Percentiles rank a stretch among this genome's conserved stretches.
These are phyloP conservation scores for Apophysomyces trapeziformis DNA, from an alignment of 371 early-diverging fungal genomes.

Conservation along the genomic window DNA sequence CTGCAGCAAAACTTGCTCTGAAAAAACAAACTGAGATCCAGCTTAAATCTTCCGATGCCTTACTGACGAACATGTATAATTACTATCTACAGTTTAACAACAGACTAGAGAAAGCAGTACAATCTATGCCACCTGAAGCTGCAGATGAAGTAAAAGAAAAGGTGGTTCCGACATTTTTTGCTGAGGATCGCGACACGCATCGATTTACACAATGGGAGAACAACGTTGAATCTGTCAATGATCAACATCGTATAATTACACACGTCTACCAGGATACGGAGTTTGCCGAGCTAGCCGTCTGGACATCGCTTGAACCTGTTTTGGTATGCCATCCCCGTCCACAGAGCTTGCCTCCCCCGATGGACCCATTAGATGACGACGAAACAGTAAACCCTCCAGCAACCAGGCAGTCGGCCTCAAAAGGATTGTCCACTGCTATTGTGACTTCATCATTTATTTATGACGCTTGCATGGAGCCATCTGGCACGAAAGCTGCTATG, in stretches of 20 bases:
- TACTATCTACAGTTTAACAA: conserved; percentile 27
- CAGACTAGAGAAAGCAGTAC: not conserved
- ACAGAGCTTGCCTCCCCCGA: not conserved
- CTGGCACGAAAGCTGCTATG: conserved; percentile 50
- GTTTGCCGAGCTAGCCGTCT: conserved; percentile 24
- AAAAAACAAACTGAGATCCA: conserved; percentile 24
- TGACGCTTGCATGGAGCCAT: conserved; percentile 61
- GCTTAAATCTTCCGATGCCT: conserved; percentile 25
- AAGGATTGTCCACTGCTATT: conserved; percentile 38
- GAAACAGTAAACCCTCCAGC: not conserved
- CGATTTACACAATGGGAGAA: conserved; percentile 37
- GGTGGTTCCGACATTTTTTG: conserved; percentile 29
- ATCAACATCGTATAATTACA: conserved; percentile 27
- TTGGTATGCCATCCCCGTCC: conserved; percentile 10
- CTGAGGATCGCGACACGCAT: conserved; percentile 17
- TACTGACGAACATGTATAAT: conserved; percentile 34
- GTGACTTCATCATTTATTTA: conserved; percentile 61
- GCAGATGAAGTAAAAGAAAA: conserved; percentile 18
- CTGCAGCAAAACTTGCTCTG: conserved; percentile 20
- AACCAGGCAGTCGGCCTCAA: not conserved
- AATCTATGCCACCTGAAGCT: conserved; percentile 9
- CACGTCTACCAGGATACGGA: conserved; percentile 41
- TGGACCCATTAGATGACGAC: conserved; percentile 30
- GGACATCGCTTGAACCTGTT: conserved; percentile 19
- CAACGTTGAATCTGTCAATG: conserved; percentile 31